Percentiles rank a stretch among this genome's conserved stretches.
These are phyloP conservation scores for Arthrobotrys megalospora DNA, from an alignment of 2,329 filamentous ascomycete genomes.

Conservation along the genomic window DNA sequence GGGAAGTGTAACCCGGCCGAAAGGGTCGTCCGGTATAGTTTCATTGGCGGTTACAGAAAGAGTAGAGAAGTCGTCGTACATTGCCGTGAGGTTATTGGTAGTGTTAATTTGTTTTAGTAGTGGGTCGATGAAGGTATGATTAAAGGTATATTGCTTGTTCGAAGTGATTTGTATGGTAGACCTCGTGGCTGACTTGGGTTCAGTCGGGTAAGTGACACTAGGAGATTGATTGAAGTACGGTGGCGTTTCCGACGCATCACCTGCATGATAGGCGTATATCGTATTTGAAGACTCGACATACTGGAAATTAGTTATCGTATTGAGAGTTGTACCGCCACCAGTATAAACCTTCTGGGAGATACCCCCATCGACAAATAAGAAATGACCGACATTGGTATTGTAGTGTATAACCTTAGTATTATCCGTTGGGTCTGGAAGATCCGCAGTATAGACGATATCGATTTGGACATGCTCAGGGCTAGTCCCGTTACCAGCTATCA, in stretches of 20 bases:
- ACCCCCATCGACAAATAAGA: slow-evolving; percentile 10
- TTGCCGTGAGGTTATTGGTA: background rate
- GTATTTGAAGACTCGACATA: slow-evolving; percentile 24
- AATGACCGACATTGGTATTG: slow-evolving; percentile 9
- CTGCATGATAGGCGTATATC: slow-evolving; percentile 8
- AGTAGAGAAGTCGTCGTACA: slow-evolving; percentile 6
- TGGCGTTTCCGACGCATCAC: background rate
- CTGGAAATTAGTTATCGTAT: slow-evolving; percentile 14
- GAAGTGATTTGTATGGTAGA: slow-evolving; percentile 11
- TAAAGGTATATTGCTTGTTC: slow-evolving; percentile 9
- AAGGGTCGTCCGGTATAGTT: slow-evolving; percentile 3
- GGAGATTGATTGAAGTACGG: slow-evolving; percentile 2
- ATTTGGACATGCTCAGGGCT: slow-evolving; percentile 19
- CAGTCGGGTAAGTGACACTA: slow-evolving; percentile 8
- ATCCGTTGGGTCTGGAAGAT: slow-evolving; percentile 1
- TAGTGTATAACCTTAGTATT: background rate
- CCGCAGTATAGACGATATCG: slow-evolving; percentile 8
- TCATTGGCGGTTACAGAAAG: slow-evolving; percentile 2
- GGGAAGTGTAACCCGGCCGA: background rate
- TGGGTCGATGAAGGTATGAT: slow-evolving; percentile 20
- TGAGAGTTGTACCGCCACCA: background rate
- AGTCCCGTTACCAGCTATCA: background rate
- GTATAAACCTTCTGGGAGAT: slow-evolving; percentile 11
- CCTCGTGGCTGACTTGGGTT: background rate
- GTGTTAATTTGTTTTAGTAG: slow-evolving; percentile 17